Evolutionary conservation across 1,284 basidiomycete genomes (phyloP).

Genomic region (Ustilago tritici): DNA sequence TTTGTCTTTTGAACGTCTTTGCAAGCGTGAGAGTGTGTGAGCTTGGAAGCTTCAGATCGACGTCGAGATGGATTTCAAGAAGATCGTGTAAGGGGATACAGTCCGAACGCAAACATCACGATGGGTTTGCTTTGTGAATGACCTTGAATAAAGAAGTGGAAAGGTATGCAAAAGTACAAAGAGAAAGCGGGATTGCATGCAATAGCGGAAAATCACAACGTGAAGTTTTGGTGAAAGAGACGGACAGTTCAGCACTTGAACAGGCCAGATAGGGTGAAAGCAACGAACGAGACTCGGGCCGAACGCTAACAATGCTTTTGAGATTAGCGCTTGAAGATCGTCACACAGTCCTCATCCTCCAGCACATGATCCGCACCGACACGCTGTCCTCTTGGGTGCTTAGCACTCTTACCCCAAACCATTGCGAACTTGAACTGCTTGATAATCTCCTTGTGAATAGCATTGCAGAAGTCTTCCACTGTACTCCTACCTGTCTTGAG

Average conservation of each 20-base stretch:
- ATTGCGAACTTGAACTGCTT: constrained; percentile 91
- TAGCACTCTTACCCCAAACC: constrained; percentile 94
- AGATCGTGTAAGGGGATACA: neutral
- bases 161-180: constrained; percentile 13
- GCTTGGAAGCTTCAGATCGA: neutral
- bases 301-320: neutral
- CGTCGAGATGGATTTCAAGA: neutral
- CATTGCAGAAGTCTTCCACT: constrained; percentile 85
- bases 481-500: constrained; percentile 75
- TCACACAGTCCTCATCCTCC: constrained; percentile 61
- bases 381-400: constrained; percentile 95
- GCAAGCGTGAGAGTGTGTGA: neutral
- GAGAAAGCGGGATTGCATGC: constrained; percentile 7
- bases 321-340: constrained; percentile 57
- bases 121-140: neutral
- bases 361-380: constrained; percentile 75
- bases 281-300: neutral
- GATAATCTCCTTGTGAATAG: constrained; percentile 90
- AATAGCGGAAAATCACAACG: constrained; percentile 1
- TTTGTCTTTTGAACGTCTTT: neutral
- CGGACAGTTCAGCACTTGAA: constrained; percentile 41
- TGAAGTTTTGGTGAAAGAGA: neutral
- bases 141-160: neutral
- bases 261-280: neutral
- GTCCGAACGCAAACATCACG: neutral